Percentiles rank a stretch among this genome's conserved stretches.
These are phyloP conservation scores for Trichosanthes cucumerina DNA, from an alignment of 306 rosid genomes.

Conservation along the genomic window DNA sequence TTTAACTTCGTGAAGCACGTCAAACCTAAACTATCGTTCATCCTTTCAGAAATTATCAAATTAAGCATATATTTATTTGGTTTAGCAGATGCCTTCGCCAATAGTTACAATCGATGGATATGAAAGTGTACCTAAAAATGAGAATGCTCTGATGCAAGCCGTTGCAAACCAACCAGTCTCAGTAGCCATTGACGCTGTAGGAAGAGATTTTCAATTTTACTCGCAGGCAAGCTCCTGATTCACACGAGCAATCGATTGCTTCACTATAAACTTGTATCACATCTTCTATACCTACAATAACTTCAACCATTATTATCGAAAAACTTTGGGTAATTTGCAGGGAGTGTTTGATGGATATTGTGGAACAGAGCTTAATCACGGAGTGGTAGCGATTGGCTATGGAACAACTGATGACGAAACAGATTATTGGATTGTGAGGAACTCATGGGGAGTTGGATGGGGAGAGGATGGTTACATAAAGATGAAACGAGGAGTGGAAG, in stretches of 20 bases:
- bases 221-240: slow-evolving; percentile 15
- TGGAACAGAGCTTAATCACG: slow-evolving; percentile 63
- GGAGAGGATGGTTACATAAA: slow-evolving; percentile 83
- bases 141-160: slow-evolving; percentile 42
- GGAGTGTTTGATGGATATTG: slow-evolving; percentile 72
- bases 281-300: not conserved
- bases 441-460: slow-evolving; percentile 87
- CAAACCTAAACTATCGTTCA: not conserved
- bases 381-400: slow-evolving; percentile 75
- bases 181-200: slow-evolving; percentile 40
- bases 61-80: not conserved
- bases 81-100: slow-evolving; percentile 23
- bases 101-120: slow-evolving; percentile 36
- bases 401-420: slow-evolving; percentile 68
- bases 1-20: not conserved
- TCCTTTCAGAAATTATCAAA: not conserved
- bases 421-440: slow-evolving; percentile 68
- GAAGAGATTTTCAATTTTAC: slow-evolving; percentile 46
- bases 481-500: slow-evolving; percentile 37
- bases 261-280: not conserved
- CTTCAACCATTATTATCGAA: not conserved
- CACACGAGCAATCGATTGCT: not conserved
- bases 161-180: slow-evolving; percentile 41
- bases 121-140: slow-evolving; percentile 34
- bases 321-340: slow-evolving; percentile 17